phyloP scores from a whole-genome alignment of 148 eudicot species.

The Cornus controversa region DNA sequence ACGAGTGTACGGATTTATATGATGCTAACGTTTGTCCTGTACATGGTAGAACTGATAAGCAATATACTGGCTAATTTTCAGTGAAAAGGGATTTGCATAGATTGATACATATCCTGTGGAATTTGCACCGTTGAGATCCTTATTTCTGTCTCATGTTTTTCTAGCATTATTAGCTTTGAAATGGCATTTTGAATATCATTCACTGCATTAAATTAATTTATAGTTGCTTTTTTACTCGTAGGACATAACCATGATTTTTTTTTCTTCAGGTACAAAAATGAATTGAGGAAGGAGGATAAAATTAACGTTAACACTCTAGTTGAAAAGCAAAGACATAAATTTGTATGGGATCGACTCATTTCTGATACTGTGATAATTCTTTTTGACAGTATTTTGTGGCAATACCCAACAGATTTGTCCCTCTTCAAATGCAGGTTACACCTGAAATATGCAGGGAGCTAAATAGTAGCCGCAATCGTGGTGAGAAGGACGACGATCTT shows the following conservation, averaged over 20 bases:
- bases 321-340: constrained; percentile 60
- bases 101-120: background rate
- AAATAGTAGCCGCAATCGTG: constrained; percentile 74
- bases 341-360: constrained; percentile 40
- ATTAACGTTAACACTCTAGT: constrained; percentile 48
- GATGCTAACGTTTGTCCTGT: background rate
- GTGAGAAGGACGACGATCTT: constrained; percentile 67
- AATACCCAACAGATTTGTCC: background rate
- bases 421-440: constrained; percentile 59
- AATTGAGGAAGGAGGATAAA: constrained; percentile 75
- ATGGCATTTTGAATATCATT: background rate
- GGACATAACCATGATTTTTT: no score
- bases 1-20: background rate
- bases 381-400: background rate
- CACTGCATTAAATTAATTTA: background rate
- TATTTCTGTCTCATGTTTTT: background rate
- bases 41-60: background rate
- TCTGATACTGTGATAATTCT: constrained; percentile 3
- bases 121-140: background rate
- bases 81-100: background rate
- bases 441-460: constrained; percentile 82
- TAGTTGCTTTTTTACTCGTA: background rate
- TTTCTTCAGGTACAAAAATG: constrained; percentile 71
- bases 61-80: background rate
- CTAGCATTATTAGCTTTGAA: background rate